These are phyloP conservation scores for Zygoascus sp. DNA, from an alignment of 1,139 yeast genomes.

Conservation along the genomic window DNA sequence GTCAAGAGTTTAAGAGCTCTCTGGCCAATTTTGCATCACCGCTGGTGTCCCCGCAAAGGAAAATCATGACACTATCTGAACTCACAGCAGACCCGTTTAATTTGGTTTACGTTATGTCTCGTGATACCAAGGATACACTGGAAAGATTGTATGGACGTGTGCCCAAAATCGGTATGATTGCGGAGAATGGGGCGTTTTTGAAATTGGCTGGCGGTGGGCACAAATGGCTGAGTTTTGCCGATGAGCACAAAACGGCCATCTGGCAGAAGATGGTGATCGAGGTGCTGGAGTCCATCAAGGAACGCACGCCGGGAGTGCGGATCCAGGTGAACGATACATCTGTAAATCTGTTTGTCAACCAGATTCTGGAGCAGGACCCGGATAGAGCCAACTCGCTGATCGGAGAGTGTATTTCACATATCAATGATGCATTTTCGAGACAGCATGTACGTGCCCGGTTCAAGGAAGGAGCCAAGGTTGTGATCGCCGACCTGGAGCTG, in stretches of 20 bases:
- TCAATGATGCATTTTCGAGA: slow-evolving; percentile 65
- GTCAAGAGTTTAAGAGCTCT: not conserved
- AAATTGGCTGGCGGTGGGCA: slow-evolving; percentile 38
- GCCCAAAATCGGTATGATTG: slow-evolving; percentile 72
- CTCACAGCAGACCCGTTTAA: slow-evolving; percentile 52
- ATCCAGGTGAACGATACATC: slow-evolving; percentile 72
- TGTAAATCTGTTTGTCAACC: slow-evolving; percentile 52
- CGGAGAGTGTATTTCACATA: slow-evolving; percentile 83
- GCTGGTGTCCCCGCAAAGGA: slow-evolving; percentile 33
- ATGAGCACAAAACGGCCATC: slow-evolving; percentile 44
- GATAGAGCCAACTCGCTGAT: slow-evolving; percentile 63
- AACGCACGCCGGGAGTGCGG: slow-evolving; percentile 74
- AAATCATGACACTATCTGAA: slow-evolving; percentile 39
- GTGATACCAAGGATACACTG: slow-evolving; percentile 57
- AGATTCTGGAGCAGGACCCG: slow-evolving; percentile 51
- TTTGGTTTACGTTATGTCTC: slow-evolving; percentile 66
- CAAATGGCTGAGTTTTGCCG: slow-evolving; percentile 64
- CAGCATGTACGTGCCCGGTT: slow-evolving; percentile 76
- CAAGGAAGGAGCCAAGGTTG: slow-evolving; percentile 46
- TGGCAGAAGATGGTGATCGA: slow-evolving; percentile 65
- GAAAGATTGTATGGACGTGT: slow-evolving; percentile 65
- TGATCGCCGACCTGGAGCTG: slow-evolving; percentile 24
- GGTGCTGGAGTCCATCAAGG: slow-evolving; percentile 62
- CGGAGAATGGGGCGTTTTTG: slow-evolving; percentile 81
- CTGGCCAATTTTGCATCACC: slow-evolving; percentile 15